Percentiles rank a stretch among this genome's conserved stretches.
Evolutionary conservation across 257 asterid species (phyloP).

Genomic region (Solanum bukasovii): DNA sequence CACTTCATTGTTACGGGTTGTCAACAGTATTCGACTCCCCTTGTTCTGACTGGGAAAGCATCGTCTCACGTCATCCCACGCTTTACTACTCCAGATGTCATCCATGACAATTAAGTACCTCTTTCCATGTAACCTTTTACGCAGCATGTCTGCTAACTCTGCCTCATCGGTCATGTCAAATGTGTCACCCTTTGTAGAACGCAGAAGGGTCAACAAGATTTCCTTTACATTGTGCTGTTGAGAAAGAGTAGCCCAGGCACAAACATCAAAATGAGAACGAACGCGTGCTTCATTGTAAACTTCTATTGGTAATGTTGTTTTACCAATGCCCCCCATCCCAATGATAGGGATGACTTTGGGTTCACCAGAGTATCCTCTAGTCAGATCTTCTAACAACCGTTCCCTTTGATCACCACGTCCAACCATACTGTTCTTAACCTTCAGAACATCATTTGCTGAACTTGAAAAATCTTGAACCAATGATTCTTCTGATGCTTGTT

Average conservation of each 20-base stretch:
- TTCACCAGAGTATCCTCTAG: background rate
- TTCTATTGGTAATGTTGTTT: background rate
- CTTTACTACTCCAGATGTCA: background rate
- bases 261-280: background rate
- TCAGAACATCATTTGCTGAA: background rate
- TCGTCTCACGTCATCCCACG: background rate
- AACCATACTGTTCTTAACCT: background rate
- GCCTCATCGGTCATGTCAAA: background rate
- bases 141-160: background rate
- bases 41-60: background rate
- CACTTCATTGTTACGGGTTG: background rate
- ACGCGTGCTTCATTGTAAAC: background rate
- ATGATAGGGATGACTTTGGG: background rate
- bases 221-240: background rate
- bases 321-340: slow-evolving; percentile 2
- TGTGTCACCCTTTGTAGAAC: background rate
- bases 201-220: background rate
- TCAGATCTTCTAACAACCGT: background rate
- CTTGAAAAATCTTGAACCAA: background rate
- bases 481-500: background rate
- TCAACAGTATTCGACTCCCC: slow-evolving; percentile 6
- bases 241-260: slow-evolving; percentile 4
- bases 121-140: background rate
- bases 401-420: background rate
- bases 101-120: slow-evolving; percentile 13